Evolutionary conservation across 495 filamentous ascomycete species (phyloP), one percentile per base, ranked within the genome.

Genomic region (Aspergillus haitiensis): DNA sequence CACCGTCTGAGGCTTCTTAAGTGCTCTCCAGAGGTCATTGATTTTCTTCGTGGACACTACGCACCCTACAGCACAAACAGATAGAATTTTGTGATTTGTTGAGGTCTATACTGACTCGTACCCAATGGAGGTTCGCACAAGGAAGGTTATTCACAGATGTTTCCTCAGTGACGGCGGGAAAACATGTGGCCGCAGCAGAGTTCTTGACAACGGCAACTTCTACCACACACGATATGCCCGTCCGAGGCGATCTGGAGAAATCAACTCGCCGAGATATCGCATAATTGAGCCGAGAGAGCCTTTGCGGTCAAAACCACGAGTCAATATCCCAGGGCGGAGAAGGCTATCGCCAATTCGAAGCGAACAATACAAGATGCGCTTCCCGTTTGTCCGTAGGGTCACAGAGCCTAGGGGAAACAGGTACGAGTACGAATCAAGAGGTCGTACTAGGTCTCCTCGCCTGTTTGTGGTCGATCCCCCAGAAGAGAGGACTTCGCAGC

Each of bases 61-160:
- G 39, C 42, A 35, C 46, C 16, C 37, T 15, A 45, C 13, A n/a
- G 7, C 12, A 39, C 50, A 9, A 13, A 16, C 18, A 36, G 44
- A 47, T 56, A 61, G 21, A 39, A 18, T 13, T 9, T 63, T 60
- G 61, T 64, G 67, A 45, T 53, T 62, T 10, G 33, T 63, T 49
- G 50, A 61, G 12, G 18, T 33, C 46, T 57, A n/a, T 34, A 52
- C 59, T 35, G 56, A 64, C 33, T 16, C 58, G 40, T 58, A 58
- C 58, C 40, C 56, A 37, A 58, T 61, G 54, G 64, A 69, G 57
- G 52, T 63, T 42, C 63, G 64, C 55, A 64, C 53, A 47, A 66
- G 50, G 61, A 63, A 63, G 40, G 40, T 69, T 6, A 61, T 61
- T 48, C 55, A 50, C 36, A 51, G 52, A 18, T 58, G 55, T 46